Conservation (phyloP, 2,329 filamentous ascomycete species). For the Fusarium sp. region DNA sequence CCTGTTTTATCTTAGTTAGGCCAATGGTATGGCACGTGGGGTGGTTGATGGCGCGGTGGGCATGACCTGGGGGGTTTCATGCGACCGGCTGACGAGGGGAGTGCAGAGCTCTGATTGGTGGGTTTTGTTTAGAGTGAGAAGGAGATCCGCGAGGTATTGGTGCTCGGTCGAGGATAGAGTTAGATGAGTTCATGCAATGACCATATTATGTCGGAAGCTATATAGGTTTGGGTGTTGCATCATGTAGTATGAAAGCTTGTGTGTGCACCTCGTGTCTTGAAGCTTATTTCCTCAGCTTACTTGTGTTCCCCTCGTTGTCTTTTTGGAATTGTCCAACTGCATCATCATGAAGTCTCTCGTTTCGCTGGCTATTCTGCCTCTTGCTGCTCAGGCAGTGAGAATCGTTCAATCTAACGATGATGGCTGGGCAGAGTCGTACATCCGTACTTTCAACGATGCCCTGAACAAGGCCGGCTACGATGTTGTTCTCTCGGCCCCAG, state of each 20-base stretch:
- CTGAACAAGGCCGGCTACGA: slow-evolving; percentile 64
- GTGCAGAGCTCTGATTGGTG: slow-evolving; percentile 31
- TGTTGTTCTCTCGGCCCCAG: slow-evolving; percentile 70
- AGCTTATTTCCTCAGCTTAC: background rate
- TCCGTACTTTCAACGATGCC: slow-evolving; percentile 65
- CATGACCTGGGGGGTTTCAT: slow-evolving; percentile 33
- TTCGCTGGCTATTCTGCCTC: slow-evolving; percentile 37
- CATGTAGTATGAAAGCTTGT: slow-evolving; percentile 2
- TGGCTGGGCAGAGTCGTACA: slow-evolving; percentile 74
- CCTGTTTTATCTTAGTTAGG: slow-evolving; percentile 19
- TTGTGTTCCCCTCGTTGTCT: background rate
- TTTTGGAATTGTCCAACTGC: background rate
- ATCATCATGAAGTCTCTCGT: slow-evolving; percentile 41
- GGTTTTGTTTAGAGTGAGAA: background rate
- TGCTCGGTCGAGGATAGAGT: slow-evolving; percentile 33
- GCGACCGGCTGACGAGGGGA: slow-evolving; percentile 16
- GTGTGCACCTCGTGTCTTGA: background rate
- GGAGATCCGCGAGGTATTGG: slow-evolving; percentile 31
- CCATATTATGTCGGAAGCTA: slow-evolving; percentile 22
- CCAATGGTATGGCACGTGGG: slow-evolving; percentile 35
- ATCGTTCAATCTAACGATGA: slow-evolving; percentile 75
- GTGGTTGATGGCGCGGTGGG: slow-evolving; percentile 21
- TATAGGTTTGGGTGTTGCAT: slow-evolving; percentile 3
- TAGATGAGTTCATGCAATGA: slow-evolving; percentile 31
- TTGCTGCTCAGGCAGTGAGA: slow-evolving; percentile 52